Base-by-base conservation (phyloP, 2,329 filamentous ascomycete genomes). In the Phialophora verrucosa region DNA sequence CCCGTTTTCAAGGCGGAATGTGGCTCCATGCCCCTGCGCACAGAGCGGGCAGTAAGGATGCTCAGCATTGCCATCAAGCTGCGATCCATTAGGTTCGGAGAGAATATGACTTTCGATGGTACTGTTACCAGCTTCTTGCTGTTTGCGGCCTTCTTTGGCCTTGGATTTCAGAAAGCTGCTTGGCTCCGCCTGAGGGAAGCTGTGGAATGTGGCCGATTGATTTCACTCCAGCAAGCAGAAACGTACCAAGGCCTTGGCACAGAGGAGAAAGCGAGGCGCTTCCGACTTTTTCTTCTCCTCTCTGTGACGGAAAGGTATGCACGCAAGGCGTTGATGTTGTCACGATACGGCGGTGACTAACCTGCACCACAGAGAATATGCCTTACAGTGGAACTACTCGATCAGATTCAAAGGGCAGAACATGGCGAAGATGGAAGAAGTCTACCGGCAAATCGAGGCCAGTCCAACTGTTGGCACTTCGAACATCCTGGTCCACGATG, bases 371-470 rank as follows among this genome's bases (percentile, higher is more conserved):
- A 55, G 53, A 35, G 60, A 51, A 17, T 56, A 63, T 23, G 60
- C 60, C 32, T 27, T 63, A 6, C 60, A 63, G 25, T 23, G 60
- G 31, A 57, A 57, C 35, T 50, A 63, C 27, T 38, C 42, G 14
- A 57, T 63, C 50, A 63, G 60, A 20, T 63, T 63, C 50, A 56
- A 25, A 14, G 60, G 60, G 7, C 60, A 63, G 51, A 54, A 38
- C 25, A 38, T 47, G 10, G 50, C 12, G 20, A 63, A 56, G 38
- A 63, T 56, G 60, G 51, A 17, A 14, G 20, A 55, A 10, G 38
- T 63, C 17, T 63, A 63, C 60, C 20, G 38, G 11, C n/a, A 63
- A 11, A 42, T 63, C 20, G n/a, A 29, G 60, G 25, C 50, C 12
- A 17, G 14, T 11, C 31, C 31, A 42, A 55, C 23, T 7, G 42